Evolutionary conservation across 1,284 basidiomycete species (phyloP).

Genomic region (Trichosporon ovoides): DNA sequence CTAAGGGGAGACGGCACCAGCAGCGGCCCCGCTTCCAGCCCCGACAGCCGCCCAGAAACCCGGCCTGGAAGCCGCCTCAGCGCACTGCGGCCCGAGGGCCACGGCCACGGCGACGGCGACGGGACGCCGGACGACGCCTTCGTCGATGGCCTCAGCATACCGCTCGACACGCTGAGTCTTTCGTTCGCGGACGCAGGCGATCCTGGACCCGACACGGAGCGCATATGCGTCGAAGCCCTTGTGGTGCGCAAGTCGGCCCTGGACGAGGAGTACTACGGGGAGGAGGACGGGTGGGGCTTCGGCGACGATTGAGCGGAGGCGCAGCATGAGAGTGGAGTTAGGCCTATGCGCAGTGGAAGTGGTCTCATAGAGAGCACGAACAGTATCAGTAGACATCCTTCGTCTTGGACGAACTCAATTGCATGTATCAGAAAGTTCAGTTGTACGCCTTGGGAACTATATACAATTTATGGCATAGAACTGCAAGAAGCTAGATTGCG

Average conservation of each 20-base stretch:
- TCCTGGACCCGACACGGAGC: conserved; percentile 21
- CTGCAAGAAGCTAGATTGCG: no score
- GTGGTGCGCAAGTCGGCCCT: conserved; percentile 41
- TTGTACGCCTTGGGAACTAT: no score
- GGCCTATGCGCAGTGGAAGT: no score
- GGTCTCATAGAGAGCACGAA: no score
- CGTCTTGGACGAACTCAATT: no score
- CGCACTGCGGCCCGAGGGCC: conserved; percentile 13
- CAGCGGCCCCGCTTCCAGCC: no score
- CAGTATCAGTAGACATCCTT: no score
- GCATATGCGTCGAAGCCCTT: conserved; percentile 48
- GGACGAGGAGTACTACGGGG: conserved; percentile 23
- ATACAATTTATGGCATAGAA: no score
- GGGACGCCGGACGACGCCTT: conserved; percentile 22
- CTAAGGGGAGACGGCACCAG: conserved; percentile 43
- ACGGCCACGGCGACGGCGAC: neutral
- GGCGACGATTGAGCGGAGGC: conserved; percentile 29
- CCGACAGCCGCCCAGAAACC: conserved; percentile 20
- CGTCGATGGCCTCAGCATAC: conserved; percentile 31
- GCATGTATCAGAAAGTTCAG: no score
- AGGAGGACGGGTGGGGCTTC: conserved; percentile 31
- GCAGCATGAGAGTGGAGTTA: no score
- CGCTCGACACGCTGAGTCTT: conserved; percentile 43
- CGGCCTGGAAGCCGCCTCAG: conserved; percentile 6
- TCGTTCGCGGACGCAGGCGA: conserved; percentile 43